phyloP scores from a whole-genome alignment of 2,329 filamentous ascomycete species.

The Aspergillus latus region DNA sequence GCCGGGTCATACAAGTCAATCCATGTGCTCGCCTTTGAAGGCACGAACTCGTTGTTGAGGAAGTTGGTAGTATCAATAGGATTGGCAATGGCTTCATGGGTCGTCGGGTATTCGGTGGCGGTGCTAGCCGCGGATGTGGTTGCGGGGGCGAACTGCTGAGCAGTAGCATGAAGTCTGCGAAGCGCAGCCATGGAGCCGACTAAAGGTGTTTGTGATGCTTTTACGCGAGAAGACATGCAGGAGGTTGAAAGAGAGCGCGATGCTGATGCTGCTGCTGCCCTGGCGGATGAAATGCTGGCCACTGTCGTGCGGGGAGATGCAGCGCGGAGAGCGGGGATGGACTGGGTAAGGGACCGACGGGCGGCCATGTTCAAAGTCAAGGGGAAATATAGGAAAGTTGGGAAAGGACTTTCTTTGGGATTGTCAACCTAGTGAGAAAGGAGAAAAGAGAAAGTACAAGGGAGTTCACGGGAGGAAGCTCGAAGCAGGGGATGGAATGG shows the following conservation, averaged over 20 bases:
- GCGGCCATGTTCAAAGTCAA: slow-evolving; percentile 35
- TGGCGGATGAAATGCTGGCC: slow-evolving; percentile 24
- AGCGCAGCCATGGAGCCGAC: slow-evolving; percentile 26
- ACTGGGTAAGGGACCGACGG: slow-evolving; percentile 37
- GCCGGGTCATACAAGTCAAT: slow-evolving; percentile 65
- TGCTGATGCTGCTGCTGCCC: slow-evolving; percentile 23
- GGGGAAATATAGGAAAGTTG: neutral
- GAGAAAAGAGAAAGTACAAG: slow-evolving; percentile 1
- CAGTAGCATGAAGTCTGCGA: slow-evolving; percentile 54
- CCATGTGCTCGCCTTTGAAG: slow-evolving; percentile 60
- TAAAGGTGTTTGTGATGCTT: slow-evolving; percentile 21
- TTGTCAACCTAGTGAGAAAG: neutral
- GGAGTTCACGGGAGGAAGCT: slow-evolving; percentile 2
- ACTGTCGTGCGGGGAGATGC: slow-evolving; percentile 37
- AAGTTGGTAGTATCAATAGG: slow-evolving; percentile 63
- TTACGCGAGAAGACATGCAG: slow-evolving; percentile 22
- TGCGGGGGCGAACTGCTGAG: slow-evolving; percentile 51
- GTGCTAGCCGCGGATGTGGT: slow-evolving; percentile 52
- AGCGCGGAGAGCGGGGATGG: slow-evolving; percentile 41
- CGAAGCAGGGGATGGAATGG: neutral
- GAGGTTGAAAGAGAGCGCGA: slow-evolving; percentile 28
- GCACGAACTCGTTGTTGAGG: slow-evolving; percentile 62
- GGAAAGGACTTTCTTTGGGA: neutral
- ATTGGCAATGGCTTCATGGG: slow-evolving; percentile 55
- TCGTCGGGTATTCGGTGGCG: slow-evolving; percentile 56